Evolutionary conservation across 2,329 filamentous ascomycete genomes (phyloP), one percentile per base, ranked within the genome.

Genomic region (Colletotrichum limetticola): DNA sequence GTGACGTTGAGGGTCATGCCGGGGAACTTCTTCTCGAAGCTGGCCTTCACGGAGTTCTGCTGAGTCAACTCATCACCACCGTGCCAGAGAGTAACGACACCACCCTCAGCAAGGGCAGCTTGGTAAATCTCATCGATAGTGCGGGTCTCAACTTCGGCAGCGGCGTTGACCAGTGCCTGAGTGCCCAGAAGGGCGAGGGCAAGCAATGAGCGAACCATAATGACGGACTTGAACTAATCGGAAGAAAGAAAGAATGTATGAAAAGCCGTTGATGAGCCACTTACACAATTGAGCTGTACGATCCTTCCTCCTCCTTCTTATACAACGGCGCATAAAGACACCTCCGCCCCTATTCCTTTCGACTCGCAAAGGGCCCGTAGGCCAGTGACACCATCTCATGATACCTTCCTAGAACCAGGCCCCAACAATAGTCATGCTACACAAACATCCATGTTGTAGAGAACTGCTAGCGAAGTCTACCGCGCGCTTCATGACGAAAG

Each of bases 1-100:
- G 88, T 89, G 46, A 88, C 62, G 75, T 90, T 88, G 19, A 90
- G 82, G 4, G 82, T 86, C 71, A 89, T 84, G 9, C 83, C 83
- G 0, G 87, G 87, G 75, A 89, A 90, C 0, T 80, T 79, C 1
- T 76, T 74, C 74, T 87, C 85, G 72, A 88, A 89, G 1, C 81
- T 81, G 4, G 78, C 53, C 75, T 85, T 87, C 16, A 87, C 71
- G 1, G 12, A 32, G 66, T 84, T 76, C 42, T 83, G 83, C 62
- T 86, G 83, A 55, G 76, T 77, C 32, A 75, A 75, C 69, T 87
- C 85, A 46, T 87, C 86, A n/a, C 86, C 87, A 2, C 86, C 86
- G 53, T 86, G 85, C 84, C 84, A 87, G 4, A 85, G 68, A 0
- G 84, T 87, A 5, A 89, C 81, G 1, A 83, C 78, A 2, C 82